Conservation (phyloP, 192 early-diverging fungal species). For the Geranomyces michiganensis region DNA sequence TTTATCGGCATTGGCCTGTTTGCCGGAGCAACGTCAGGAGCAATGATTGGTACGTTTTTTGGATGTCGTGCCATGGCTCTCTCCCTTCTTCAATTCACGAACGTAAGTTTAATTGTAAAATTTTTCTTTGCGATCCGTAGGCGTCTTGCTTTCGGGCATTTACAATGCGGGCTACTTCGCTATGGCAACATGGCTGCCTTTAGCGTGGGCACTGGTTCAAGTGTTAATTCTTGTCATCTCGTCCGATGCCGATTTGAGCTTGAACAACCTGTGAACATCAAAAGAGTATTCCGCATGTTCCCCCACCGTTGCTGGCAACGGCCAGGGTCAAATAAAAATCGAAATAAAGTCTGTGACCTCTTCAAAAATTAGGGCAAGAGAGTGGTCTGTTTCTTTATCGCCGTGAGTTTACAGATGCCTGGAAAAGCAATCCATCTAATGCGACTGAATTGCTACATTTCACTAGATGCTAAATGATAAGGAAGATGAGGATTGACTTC, state of each 20-base stretch:
- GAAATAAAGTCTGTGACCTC: too few relatives aligned
- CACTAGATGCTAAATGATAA: too few relatives aligned
- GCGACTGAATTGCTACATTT: too few relatives aligned
- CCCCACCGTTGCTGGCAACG: too few relatives aligned
- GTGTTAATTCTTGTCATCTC: conserved; percentile 61
- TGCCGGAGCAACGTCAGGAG: conserved; percentile 47
- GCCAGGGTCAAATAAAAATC: too few relatives aligned
- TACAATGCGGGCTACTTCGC: conserved; percentile 67
- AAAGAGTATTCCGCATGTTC: too few relatives aligned
- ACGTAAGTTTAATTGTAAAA: not conserved
- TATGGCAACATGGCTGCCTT: conserved; percentile 75
- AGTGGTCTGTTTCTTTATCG: too few relatives aligned
- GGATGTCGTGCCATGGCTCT: not conserved
- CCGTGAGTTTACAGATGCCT: too few relatives aligned
- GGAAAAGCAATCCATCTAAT: too few relatives aligned
- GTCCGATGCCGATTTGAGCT: conserved; percentile 23
- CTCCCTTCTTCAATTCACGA: too few relatives aligned
- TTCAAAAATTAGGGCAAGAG: too few relatives aligned
- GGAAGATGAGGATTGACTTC: too few relatives aligned
- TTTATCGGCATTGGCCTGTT: conserved; percentile 46
- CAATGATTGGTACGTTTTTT: conserved; percentile 46
- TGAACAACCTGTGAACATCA: conserved; percentile 24
- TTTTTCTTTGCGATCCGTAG: conserved; percentile 31
- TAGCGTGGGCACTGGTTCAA: conserved; percentile 70
- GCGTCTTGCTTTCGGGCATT: conserved; percentile 56